Evolutionary conservation across 208 protist genomes (phyloP).

Genomic region (Angomonas ambiguus): DNA sequence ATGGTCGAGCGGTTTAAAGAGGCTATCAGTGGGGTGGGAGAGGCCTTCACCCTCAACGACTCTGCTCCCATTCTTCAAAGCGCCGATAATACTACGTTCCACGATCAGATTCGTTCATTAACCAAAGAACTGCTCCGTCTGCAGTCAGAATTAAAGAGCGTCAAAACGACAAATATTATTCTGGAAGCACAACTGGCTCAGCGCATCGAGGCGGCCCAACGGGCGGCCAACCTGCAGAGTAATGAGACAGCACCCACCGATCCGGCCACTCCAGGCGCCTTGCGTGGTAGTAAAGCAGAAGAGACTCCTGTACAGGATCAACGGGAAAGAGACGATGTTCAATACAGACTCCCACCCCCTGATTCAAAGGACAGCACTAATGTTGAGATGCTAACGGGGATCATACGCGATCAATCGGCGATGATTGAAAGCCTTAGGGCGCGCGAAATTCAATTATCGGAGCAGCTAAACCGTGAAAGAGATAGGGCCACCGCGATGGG

Average conservation of each 20-base stretch:
- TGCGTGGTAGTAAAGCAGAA: not conserved
- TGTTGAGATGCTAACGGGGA: slow-evolving; percentile 35
- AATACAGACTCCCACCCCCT: not conserved
- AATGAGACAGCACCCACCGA: too few species aligned
- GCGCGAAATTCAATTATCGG: slow-evolving; percentile 55
- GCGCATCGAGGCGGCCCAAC: slow-evolving; percentile 39
- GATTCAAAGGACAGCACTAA: slow-evolving; percentile 11
- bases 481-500: slow-evolving; percentile 28
- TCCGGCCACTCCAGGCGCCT: not conserved
- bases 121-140: slow-evolving; percentile 70
- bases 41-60: slow-evolving; percentile 17
- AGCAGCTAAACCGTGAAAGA: slow-evolving; percentile 51
- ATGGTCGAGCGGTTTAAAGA: slow-evolving; percentile 81
- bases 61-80: slow-evolving; percentile 10
- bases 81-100: slow-evolving; percentile 16
- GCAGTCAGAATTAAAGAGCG: slow-evolving; percentile 54
- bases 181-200: slow-evolving; percentile 72
- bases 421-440: slow-evolving; percentile 78
- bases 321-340: not conserved
- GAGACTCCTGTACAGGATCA: not conserved
- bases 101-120: slow-evolving; percentile 54
- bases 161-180: slow-evolving; percentile 55
- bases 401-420: slow-evolving; percentile 64
- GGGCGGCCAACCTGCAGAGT: slow-evolving; percentile 10
- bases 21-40: slow-evolving; percentile 56